Evolutionary conservation across 2,329 filamentous ascomycete genomes (phyloP).

Genomic region (Penicillium paneum): DNA sequence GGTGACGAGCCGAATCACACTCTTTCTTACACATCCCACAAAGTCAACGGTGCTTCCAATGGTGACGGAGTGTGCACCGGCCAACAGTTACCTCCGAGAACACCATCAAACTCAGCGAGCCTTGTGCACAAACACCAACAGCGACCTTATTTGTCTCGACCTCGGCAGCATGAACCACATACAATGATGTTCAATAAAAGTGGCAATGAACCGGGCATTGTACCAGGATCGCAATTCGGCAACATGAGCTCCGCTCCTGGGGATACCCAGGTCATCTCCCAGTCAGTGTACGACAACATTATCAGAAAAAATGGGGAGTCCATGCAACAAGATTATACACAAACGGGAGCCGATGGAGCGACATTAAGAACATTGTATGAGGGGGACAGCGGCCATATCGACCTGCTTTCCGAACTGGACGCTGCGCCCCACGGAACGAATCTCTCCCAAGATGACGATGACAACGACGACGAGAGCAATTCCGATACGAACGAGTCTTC

Average conservation of each 20-base stretch:
- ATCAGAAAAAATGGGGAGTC: slow-evolving; percentile 37
- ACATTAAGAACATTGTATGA: slow-evolving; percentile 41
- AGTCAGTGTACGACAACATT: slow-evolving; percentile 43
- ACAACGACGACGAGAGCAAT: slow-evolving; percentile 37
- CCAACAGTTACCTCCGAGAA: slow-evolving; percentile 10
- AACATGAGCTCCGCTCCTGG: slow-evolving; percentile 38
- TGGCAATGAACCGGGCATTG: slow-evolving; percentile 12
- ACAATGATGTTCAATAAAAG: slow-evolving; percentile 12
- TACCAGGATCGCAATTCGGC: slow-evolving; percentile 20
- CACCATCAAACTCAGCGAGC: slow-evolving; percentile 10
- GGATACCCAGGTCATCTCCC: slow-evolving; percentile 47
- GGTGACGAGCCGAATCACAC: slow-evolving; percentile 4
- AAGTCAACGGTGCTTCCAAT: neutral
- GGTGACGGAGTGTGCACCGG: slow-evolving; percentile 3
- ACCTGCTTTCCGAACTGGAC: slow-evolving; percentile 42
- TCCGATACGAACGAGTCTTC: slow-evolving; percentile 37
- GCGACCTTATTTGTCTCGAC: neutral
- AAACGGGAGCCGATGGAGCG: slow-evolving; percentile 29
- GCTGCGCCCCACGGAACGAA: slow-evolving; percentile 21
- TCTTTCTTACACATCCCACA: neutral
- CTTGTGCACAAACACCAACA: slow-evolving; percentile 8
- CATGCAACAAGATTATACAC: slow-evolving; percentile 21
- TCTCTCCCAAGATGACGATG: slow-evolving; percentile 51
- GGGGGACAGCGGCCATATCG: slow-evolving; percentile 45
- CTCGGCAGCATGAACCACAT: slow-evolving; percentile 21